Base-by-base conservation (phyloP, 345 rosid species). In the Punica granatum region DNA sequence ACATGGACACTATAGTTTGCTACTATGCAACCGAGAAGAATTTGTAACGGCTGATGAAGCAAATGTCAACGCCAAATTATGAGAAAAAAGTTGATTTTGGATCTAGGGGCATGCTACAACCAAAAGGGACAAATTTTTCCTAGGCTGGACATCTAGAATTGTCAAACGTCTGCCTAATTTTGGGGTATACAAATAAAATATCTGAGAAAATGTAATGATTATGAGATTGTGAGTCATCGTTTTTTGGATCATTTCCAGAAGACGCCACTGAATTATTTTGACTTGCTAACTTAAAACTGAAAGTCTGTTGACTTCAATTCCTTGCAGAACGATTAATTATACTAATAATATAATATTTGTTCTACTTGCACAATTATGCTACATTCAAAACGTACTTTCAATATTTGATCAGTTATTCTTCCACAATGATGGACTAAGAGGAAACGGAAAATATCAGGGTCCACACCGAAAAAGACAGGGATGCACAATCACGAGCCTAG, bases 21-120 rank as follows among this genome's bases (percentile, higher is more conserved):
- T n/a, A n/a, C n/a, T n/a, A n/a, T n/a, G n/a, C n/a, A n/a, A n/a
- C n/a, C n/a, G n/a, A n/a, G n/a, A n/a, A n/a, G n/a, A n/a, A n/a
- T n/a, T n/a, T n/a, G n/a, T 46, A 14, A 15, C n/a, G 51, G 51
- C n/a, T 46, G 51, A 46, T 16, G 51, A 46, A 46, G n/a, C 21
- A 46, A 19, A 46, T 46, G 51, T 46, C 51, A 46, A 46, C 51
- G 51, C 51, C n/a, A n/a, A n/a, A n/a, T n/a, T n/a, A n/a, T n/a
- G n/a, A n/a, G n/a, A n/a, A n/a, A n/a, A n/a, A n/a, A n/a, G n/a
- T n/a, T n/a, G n/a, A n/a, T n/a, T n/a, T n/a, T n/a, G n/a, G n/a
- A n/a, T n/a, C n/a, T n/a, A n/a, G n/a, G n/a, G 51, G 19, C 21
- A 46, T 46, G 51, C 2, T 46, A 23, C 51, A n/a, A 46, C 51